Percentiles rank a stretch among this genome's conserved stretches.
phyloP scores from a whole-genome alignment of 2,329 filamentous ascomycete species.

The Eutypella sp. region DNA sequence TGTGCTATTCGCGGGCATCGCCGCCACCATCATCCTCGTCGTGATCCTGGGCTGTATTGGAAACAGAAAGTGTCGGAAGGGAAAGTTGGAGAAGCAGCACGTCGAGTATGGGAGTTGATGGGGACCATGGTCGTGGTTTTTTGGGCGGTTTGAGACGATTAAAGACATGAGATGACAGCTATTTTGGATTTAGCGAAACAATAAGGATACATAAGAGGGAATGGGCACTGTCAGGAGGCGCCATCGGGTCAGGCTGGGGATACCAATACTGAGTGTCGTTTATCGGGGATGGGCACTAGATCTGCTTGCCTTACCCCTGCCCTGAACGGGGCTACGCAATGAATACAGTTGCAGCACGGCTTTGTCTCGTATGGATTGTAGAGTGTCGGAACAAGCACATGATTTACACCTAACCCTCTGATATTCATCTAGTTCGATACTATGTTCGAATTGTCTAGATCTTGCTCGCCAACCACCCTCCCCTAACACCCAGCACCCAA shows the following conservation, averaged over 20 bases:
- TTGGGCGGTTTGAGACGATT: neutral
- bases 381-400: too few relatives aligned
- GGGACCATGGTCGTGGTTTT: neutral
- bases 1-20: slow-evolving; percentile 29
- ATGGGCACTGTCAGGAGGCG: too few relatives aligned
- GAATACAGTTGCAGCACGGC: neutral
- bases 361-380: too few relatives aligned
- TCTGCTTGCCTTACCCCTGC: too few relatives aligned
- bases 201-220: neutral
- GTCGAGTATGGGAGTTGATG: neutral
- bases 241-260: too few relatives aligned
- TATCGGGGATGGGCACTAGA: slow-evolving; percentile 5
- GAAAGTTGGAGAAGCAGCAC: neutral
- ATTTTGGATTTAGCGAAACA: neutral
- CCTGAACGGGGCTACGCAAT: neutral
- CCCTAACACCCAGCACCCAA: too few relatives aligned
- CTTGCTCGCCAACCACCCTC: too few relatives aligned
- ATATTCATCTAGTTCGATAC: too few relatives aligned
- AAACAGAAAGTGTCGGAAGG: neutral
- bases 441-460: too few relatives aligned
- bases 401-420: too few relatives aligned
- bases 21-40: slow-evolving; percentile 27
- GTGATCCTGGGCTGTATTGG: slow-evolving; percentile 16
- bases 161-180: neutral
- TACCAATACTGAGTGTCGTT: neutral